phyloP scores from a whole-genome alignment of 495 filamentous ascomycete genomes.

The Opeltia flavorubescens region DNA sequence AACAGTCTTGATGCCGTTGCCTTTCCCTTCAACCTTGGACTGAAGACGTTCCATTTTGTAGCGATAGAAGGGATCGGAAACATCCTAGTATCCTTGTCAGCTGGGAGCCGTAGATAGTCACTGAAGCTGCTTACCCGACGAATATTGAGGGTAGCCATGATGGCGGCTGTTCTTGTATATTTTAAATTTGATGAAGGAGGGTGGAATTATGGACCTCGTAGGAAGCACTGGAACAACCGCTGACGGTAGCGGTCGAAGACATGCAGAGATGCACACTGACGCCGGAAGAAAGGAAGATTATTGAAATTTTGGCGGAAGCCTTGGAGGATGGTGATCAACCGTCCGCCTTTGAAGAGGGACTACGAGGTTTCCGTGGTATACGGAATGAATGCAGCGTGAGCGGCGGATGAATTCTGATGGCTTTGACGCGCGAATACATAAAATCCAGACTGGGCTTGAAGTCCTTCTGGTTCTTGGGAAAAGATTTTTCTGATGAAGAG shows the following conservation, averaged over 20 bases:
- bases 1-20: constrained; percentile 93
- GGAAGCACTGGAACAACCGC: constrained; percentile 4
- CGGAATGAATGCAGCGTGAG: constrained; percentile 90
- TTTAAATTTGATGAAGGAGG: constrained; percentile 6
- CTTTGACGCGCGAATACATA: constrained; percentile 74
- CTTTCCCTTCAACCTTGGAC: constrained; percentile 99
- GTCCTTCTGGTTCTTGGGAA: not conserved
- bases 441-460: constrained; percentile 26
- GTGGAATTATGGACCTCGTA: not conserved
- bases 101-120: not conserved
- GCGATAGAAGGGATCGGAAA: constrained; percentile 97
- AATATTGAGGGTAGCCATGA: constrained; percentile 89
- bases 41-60: constrained; percentile 99
- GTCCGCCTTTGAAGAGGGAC: constrained; percentile 68
- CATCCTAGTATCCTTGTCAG: constrained; percentile 40
- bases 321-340: constrained; percentile 48
- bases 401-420: constrained; percentile 71
- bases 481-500: not conserved
- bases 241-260: constrained; percentile 22
- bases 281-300: constrained; percentile 23
- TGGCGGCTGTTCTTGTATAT: constrained; percentile 31
- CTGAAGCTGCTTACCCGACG: constrained; percentile 41
- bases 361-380: constrained; percentile 78
- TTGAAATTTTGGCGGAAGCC: constrained; percentile 30
- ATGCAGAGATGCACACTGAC: constrained; percentile 26